Evolutionary conservation across 106 monocot species (phyloP), one percentile per base, ranked within the genome.

Genomic region (Ottelia alismoides): DNA sequence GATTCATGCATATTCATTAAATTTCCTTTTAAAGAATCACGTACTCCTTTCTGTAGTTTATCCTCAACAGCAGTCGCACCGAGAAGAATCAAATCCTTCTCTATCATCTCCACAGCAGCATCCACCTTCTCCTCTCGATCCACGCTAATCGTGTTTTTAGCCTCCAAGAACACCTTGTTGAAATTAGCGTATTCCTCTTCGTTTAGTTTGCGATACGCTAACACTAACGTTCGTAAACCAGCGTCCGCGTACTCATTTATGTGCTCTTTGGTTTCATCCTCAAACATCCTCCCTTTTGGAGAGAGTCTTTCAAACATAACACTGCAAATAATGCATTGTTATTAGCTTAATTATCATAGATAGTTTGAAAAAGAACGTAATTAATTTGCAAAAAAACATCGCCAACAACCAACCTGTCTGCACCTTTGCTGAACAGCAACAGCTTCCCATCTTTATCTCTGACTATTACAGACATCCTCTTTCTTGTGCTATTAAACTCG

Each of bases 21-120:
- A n/a, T n/a, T n/a, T n/a, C n/a, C 22, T n/a, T n/a, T 56, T 56
- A 16, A 51, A 11, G 1, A 3, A 30, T 9, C 27, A 64, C 64
- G 7, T 30, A 82, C 81, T 50, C 81, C 81, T 68, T 65, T 66
- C 54, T 82, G 81, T 45, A 82, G 61, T 60, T 82, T 82, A 21
- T 82, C 81, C 45, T 82, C 81, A 30, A 82, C 69, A 63, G 81
- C 81, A 24, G 81, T 82, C 19, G 81, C 81, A 59, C 81, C 81
- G 46, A 82, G 62, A 66, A 82, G 81, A 32, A 82, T 50, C 49
- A 82, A 70, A 43, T 82, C 76, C 29, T 45, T 69, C 47, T 82
- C 81, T 20, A 82, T 76, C 65, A 70, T 73, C 53, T 82, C 81
- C 49, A 65, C 68, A 3, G 76, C 73, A 45, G 45, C 56, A 48